Conservation (phyloP, 148 eudicot genomes). For the Nepenthes mirabilis region DNA sequence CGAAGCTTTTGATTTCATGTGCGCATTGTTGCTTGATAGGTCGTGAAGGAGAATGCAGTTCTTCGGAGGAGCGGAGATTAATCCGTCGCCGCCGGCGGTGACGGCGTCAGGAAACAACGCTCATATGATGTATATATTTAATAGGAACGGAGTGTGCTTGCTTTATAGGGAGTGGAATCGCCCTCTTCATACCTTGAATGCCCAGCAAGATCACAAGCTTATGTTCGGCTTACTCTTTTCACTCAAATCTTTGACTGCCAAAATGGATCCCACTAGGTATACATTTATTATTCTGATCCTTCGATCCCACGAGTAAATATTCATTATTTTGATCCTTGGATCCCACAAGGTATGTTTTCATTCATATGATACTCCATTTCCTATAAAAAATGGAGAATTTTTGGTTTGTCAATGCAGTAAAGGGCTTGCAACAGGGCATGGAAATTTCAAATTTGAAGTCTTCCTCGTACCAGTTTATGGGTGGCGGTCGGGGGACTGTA, state of each 20-base stretch:
- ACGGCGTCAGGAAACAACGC: slow-evolving; percentile 78
- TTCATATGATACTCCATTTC: no score
- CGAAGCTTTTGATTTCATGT: no score
- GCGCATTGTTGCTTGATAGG: not conserved
- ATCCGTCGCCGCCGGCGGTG: slow-evolving; percentile 84
- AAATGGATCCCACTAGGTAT: slow-evolving; percentile 87
- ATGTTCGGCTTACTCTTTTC: slow-evolving; percentile 94
- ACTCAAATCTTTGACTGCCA: slow-evolving; percentile 80
- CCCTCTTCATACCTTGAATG: slow-evolving; percentile 48
- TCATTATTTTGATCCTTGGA: no score
- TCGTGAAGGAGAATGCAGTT: slow-evolving; percentile 43
- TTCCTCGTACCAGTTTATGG: no score
- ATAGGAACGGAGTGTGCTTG: slow-evolving; percentile 70
- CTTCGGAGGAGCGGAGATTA: slow-evolving; percentile 80
- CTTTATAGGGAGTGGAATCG: slow-evolving; percentile 91
- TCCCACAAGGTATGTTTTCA: no score
- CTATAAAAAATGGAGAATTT: no score
- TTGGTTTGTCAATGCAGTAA: no score
- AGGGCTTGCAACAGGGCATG: no score
- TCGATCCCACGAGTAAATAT: no score
- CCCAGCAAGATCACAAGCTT: slow-evolving; percentile 86
- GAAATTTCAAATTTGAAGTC: no score
- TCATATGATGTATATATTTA: slow-evolving; percentile 81
- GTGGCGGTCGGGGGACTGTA: no score
- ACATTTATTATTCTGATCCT: no score